Conservation (phyloP, 202 grass and related monocot species). For the Saccharum hybrid region DNA sequence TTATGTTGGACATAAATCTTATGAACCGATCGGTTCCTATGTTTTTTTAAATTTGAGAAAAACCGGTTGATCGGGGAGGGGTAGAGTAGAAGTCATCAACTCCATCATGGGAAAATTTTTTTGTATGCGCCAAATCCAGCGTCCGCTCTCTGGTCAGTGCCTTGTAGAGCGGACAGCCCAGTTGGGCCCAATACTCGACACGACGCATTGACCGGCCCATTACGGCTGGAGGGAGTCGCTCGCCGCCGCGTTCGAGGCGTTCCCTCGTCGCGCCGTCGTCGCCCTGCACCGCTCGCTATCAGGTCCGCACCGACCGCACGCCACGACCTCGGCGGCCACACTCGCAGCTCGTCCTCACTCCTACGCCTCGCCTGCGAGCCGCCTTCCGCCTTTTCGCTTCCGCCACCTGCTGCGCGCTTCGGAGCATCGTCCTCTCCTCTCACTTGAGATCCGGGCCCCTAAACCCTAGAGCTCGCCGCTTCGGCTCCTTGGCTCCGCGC, state of each 20-base stretch:
- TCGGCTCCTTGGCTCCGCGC: not conserved
- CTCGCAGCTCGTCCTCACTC: not conserved
- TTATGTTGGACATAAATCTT: too few species aligned
- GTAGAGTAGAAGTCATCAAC: too few species aligned
- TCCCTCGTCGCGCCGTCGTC: not conserved
- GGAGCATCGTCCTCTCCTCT: not conserved
- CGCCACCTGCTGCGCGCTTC: too few species aligned
- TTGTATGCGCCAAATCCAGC: too few species aligned
- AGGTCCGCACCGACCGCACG: not conserved
- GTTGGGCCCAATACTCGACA: not conserved
- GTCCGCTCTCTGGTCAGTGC: too few species aligned
- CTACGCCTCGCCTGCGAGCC: not conserved
- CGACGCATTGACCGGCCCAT: constrained; percentile 5
- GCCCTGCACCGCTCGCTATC: not conserved
- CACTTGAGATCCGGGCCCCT: constrained; percentile 23
- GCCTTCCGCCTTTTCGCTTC: not conserved
- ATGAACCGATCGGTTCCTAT: too few species aligned
- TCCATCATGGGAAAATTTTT: too few species aligned
- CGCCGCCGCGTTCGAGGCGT: not conserved
- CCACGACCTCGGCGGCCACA: not conserved
- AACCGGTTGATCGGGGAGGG: too few species aligned
- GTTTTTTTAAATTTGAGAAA: too few species aligned
- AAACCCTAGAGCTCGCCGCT: constrained; percentile 42
- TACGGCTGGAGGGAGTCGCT: not conserved
- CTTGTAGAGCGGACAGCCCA: not conserved